Conservation (phyloP, 192 early-diverging fungal genomes). For the Phycomyces nitens region DNA sequence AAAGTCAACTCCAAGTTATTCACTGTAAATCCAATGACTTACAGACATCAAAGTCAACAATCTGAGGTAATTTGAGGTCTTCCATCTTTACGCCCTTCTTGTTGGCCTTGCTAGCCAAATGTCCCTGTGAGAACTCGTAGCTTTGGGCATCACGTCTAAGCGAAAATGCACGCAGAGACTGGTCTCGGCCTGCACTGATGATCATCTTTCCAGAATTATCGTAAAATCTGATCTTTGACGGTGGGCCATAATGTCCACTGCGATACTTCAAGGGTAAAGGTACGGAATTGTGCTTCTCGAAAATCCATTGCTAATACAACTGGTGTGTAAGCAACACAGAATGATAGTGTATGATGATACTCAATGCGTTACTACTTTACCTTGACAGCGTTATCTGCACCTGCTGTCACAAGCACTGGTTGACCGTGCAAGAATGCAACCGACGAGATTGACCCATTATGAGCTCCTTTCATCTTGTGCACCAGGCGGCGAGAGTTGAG, state of each 20-base stretch:
- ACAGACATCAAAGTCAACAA: conserved; percentile 71
- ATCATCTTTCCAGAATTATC: conserved; percentile 68
- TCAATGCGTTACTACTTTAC: conserved; percentile 26
- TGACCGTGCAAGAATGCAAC: conserved; percentile 80
- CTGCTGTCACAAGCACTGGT: conserved; percentile 83
- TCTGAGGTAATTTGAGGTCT: conserved; percentile 69
- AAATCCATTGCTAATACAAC: conserved; percentile 81
- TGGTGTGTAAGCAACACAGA: background rate
- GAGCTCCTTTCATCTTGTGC: conserved; percentile 83
- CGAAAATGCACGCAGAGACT: conserved; percentile 77
- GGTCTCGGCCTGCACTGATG: conserved; percentile 81
- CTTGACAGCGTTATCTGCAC: conserved; percentile 89
- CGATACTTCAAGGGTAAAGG: conserved; percentile 82
- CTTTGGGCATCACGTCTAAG: conserved; percentile 81
- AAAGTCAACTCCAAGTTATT: too few species aligned
- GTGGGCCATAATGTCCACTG: conserved; percentile 84
- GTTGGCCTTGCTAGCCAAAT: conserved; percentile 66
- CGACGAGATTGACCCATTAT: conserved; percentile 73
- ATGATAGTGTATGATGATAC: background rate
- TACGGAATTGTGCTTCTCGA: conserved; percentile 77
- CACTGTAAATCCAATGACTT: conserved; percentile 20
- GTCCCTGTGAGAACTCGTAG: conserved; percentile 83
- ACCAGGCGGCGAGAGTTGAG: conserved; percentile 69
- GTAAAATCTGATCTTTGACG: conserved; percentile 76
- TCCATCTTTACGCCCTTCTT: conserved; percentile 52